Evolutionary conservation across 169 alveolate species (phyloP), one percentile per base, ranked within the genome.

Genomic region (Cryptosporidium sp.): DNA sequence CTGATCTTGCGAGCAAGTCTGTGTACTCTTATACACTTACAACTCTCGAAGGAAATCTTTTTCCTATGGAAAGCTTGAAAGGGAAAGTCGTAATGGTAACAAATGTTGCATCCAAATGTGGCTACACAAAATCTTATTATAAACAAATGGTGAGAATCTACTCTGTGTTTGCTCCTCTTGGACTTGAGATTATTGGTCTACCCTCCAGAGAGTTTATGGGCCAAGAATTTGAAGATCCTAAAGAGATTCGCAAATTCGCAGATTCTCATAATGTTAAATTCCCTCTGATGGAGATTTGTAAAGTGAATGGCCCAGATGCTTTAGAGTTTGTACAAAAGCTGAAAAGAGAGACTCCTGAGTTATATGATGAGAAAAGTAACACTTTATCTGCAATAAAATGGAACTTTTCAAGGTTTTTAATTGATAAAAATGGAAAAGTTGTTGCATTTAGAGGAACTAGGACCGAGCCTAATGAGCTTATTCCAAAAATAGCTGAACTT

Each of bases 41-140:
- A 29, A 80, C 89, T 0, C 67, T 80, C 4, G 89, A 80, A 53
- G 89, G 89, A 16, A 56, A 6, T 37, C 45, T 69, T 18, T 80
- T 62, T 60, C 89, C 89, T 16, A 62, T 80, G 67, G 45, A 37
- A 65, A 42, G 23, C 51, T 37, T 80, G 42, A 35, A 44, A 45
- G 89, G 75, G 39, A 80, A 65, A 33, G 80, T 80, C n/a, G 80
- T 80, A 29, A 39, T 80, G 58, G 75, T 80, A 31, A 80, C 89
- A 42, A 80, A 80, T 48, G 89, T 80, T 26, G 89, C 89, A 18
- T 80, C 89, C 45, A 80, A 80, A 42, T 80, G 89, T 45, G 89
- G 89, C 4, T 80, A 80, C 35, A 61, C 80, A 60, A 62, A 80
- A 9, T 23, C 73, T n/a, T 62, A 80, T 31, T 80, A 80, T 23